Conservation (phyloP, 495 filamentous ascomycete species). For the Neurospora sp. region DNA sequence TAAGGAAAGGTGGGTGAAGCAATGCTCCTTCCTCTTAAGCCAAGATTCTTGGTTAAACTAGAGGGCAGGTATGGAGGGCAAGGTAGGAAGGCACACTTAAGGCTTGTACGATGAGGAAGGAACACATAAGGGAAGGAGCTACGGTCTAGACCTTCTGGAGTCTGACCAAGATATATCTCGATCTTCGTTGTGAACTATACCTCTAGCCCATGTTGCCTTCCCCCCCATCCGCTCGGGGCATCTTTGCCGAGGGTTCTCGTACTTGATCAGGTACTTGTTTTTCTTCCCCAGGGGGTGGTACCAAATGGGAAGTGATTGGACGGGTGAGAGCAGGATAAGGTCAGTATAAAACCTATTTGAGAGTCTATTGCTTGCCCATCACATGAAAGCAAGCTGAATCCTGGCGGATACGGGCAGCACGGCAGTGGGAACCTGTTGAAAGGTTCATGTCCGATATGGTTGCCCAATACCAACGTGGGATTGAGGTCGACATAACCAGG, state of each 20-base stretch:
- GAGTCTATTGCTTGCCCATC: slow-evolving; percentile 11
- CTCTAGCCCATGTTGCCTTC: neutral
- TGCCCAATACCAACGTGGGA: neutral
- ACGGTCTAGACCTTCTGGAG: slow-evolving; percentile 17
- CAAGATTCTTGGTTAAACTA: neutral
- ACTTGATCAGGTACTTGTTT: neutral
- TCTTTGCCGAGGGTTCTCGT: neutral
- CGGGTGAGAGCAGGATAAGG: slow-evolving; percentile 10
- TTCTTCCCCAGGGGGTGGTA: neutral
- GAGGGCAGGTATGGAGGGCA: neutral
- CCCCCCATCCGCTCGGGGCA: neutral
- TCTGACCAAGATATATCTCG: neutral
- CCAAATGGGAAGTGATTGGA: slow-evolving; percentile 11
- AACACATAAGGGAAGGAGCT: neutral
- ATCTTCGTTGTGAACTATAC: neutral
- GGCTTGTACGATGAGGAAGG: neutral
- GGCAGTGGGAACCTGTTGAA: neutral
- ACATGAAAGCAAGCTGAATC: slow-evolving; percentile 13
- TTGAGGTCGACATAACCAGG: slow-evolving; percentile 4
- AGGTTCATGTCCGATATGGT: neutral
- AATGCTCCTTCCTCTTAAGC: neutral
- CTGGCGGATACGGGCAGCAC: neutral
- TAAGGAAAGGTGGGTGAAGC: neutral
- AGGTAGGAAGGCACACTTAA: neutral
- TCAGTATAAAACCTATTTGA: neutral